A percentile compares a stretch with the other conserved stretches of the same genome.
phyloP scores from a whole-genome alignment of 2,329 filamentous ascomycete genomes.

The Ceratocystis cubensis region DNA sequence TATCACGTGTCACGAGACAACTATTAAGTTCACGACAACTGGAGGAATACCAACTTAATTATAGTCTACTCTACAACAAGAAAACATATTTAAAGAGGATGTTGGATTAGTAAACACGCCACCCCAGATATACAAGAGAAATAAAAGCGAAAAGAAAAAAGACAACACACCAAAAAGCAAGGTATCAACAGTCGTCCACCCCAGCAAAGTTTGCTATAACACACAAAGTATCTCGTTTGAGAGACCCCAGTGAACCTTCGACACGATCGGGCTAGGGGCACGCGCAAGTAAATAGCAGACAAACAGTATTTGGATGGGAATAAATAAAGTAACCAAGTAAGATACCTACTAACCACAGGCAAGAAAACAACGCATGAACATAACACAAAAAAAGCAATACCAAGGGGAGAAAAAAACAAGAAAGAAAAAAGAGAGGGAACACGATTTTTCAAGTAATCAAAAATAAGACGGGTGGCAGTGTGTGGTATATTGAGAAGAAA shows the following conservation, averaged over 20 bases:
- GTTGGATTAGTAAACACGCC: neutral
- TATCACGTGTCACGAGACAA: neutral
- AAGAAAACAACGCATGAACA: neutral
- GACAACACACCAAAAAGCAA: too few species aligned
- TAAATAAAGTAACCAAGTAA: constrained; percentile 2
- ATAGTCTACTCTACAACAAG: too few species aligned
- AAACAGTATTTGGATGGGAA: neutral
- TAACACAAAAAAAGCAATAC: neutral
- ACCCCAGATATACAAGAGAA: too few species aligned
- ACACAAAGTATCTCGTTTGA: neutral
- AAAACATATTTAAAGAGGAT: neutral
- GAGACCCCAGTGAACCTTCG: neutral
- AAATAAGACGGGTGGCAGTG: constrained; percentile 8
- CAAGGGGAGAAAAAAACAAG: neutral
- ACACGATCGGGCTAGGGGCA: neutral
- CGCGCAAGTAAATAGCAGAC: neutral
- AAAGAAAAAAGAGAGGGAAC: constrained; percentile 3
- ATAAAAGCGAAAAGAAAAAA: too few species aligned
- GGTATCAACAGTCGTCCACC: too few species aligned
- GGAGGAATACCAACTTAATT: neutral
- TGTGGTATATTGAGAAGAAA: constrained; percentile 14
- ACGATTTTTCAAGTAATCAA: constrained; percentile 7
- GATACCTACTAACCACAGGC: neutral
- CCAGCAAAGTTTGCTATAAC: neutral
- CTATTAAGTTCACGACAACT: neutral